Base-by-base conservation (phyloP, 768 basidiomycete species). In the Mycena rosella region DNA sequence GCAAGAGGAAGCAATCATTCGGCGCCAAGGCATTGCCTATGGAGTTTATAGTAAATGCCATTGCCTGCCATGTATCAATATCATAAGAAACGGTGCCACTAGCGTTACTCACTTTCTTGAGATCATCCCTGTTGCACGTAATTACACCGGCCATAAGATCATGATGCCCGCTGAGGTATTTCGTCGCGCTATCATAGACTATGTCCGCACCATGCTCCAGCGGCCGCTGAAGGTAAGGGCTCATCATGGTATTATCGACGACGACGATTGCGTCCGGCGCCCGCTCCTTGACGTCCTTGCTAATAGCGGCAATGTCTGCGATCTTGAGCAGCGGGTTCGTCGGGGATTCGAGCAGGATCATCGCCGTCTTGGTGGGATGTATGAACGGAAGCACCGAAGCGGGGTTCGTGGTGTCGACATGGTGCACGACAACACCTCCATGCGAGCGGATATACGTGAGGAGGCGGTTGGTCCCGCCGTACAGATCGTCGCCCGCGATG, bases 231-330 rank as follows among this genome's bases (percentile, higher is more conserved):
- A 99, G 85, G 80, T 98, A 99, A 18, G 98, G 97, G 76, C 96
- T 98, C 97, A 99, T 98, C 98, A 99, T 99, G 67, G 98, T 99
- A 77, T 99, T 99, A 78, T 99, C 98, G 24, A 96, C 95, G 40
- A 96, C 93, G 59, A 96, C 82, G 72, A 96, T 73, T 2, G 95
- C 96, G 74, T 93, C 87, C 10, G 91, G 91, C 20, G 91, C 91
- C 54, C 86, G 86, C 74, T 91, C 89, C 75, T 96, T 96, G 71
- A 97, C 94, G 72, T 95, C 86, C 60, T 88, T 85, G 72, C 91
- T 89, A 73, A 99, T 97, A 29, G 83, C 84, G 8, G 91, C 92
- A 56, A 99, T 85, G 79, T 99, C 97, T 22, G 89, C 93, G 61
- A 99, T 93, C 81, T 98, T 98, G 72, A 99, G 89, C 27, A 99